Conservation (phyloP, 768 basidiomycete genomes). For the Kwoniella shandongensis region DNA sequence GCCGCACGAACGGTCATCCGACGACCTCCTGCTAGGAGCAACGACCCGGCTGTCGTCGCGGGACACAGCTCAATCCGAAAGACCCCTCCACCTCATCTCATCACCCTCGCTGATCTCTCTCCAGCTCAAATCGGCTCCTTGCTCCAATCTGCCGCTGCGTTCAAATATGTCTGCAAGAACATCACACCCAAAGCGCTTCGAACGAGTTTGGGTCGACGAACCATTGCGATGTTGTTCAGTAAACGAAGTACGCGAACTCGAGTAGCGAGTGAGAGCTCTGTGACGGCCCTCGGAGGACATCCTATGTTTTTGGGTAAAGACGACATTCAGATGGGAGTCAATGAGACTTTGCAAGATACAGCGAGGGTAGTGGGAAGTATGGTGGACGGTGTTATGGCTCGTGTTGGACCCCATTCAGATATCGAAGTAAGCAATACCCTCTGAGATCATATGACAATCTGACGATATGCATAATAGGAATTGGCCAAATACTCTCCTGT, state of each 20-base stretch:
- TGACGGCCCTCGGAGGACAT: slow-evolving; percentile 75
- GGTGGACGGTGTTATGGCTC: slow-evolving; percentile 95
- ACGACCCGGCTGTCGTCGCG: background rate
- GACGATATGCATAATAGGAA: slow-evolving; percentile 61
- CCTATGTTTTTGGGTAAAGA: slow-evolving; percentile 84
- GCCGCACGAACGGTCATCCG: background rate
- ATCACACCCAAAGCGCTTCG: slow-evolving; percentile 11
- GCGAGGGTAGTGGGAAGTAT: slow-evolving; percentile 87
- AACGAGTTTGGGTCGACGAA: slow-evolving; percentile 60
- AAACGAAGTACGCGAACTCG: slow-evolving; percentile 94
- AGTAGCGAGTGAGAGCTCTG: slow-evolving; percentile 79
- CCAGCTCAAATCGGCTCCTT: slow-evolving; percentile 70
- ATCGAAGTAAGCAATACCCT: slow-evolving; percentile 68
- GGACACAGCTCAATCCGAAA: background rate
- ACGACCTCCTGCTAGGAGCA: background rate
- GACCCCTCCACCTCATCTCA: slow-evolving; percentile 64
- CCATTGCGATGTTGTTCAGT: slow-evolving; percentile 83
- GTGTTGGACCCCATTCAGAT: slow-evolving; percentile 88
- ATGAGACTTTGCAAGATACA: slow-evolving; percentile 80
- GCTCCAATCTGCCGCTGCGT: slow-evolving; percentile 63
- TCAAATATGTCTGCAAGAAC: slow-evolving; percentile 49
- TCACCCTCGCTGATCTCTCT: slow-evolving; percentile 85
- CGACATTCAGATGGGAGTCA: slow-evolving; percentile 95
- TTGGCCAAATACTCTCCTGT: slow-evolving; percentile 85
- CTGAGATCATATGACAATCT: slow-evolving; percentile 1